Base-by-base conservation (phyloP, 352 stramenopile genomes). In the Peronosclerospora sorghi region DNA sequence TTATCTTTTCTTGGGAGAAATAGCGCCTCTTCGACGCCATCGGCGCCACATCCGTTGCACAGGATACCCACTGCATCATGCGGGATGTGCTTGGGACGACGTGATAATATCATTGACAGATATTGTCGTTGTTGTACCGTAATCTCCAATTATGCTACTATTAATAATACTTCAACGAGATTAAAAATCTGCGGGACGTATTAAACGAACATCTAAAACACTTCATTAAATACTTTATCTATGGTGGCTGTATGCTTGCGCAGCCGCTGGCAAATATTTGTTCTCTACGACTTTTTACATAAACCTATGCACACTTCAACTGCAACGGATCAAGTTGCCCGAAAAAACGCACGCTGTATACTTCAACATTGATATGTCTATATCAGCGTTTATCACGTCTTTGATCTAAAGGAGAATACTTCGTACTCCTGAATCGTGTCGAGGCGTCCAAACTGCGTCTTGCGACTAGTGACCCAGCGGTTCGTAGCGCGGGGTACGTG, bases 371-470 rank as follows among this genome's bases (percentile, higher is more conserved):
- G 21, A 3, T 26, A 3, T 26, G 21, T 6, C 6, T 26, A 26
- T 7, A 6, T 26, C 21, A 26, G 21, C 21, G 21, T 2, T 72
- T 68, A 83, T 54, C 65, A 62, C 58, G 62, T 71, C 62, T 83
- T 86, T 35, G 67, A 49, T 50, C 64, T 70, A 48, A 77, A 64
- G n/a, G 48, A 68, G 36, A 83, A 83, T 5, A 83, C 62, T 26
- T 83, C 56, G 54, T 86, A 51, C 40, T 86, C 73, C 51, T 65
- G 48, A 48, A 86, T 86, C 38, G 73, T 86, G 43, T 68, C 71
- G 29, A 86, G 69, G 32, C 67, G 68, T 35, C 68, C 68, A 39
- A 80, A 83, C 42, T 83, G 70, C 37, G 59, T 63, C 46, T 82
- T 72, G 40, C 71, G 65, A 18, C 57, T 75, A 41, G 50, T 73